Base-by-base conservation (phyloP, 805 yeast genomes). In the Candida tallmaniae region DNA sequence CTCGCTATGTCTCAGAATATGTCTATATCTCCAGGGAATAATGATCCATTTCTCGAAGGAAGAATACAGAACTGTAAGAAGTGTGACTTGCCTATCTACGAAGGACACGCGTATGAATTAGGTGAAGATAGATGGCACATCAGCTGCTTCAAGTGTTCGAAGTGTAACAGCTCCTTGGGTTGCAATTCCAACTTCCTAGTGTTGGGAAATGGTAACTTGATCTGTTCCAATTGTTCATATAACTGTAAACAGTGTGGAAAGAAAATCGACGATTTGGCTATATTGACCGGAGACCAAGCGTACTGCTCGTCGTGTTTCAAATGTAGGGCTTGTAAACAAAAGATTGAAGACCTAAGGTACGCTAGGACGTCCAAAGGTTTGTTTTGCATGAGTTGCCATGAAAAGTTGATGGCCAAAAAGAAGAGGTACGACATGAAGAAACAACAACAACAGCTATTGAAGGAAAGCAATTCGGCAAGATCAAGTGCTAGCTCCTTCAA, bases 111-210 rank as follows among this genome's bases (percentile, higher is more conserved):
- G 3, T 93, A 87, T 54, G 97, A 90, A 55, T 67, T 90, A 32
- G 96, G 96, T 16, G 94, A 83, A 32, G 90, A 87, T 53, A 76
- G 96, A 44, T 93, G 98, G 98, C 98, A 93, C 57, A 83, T 87
- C 37, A 74, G 83, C 42, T 93, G 98, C 60, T 93, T 93, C 61
- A 72, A 78, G 30, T 93, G 98, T 60, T 83, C 94, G 35, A 82
- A 82, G 46, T 93, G 98, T 58, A 68, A 74, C 23, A 73, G 76
- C 47, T 73, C 80, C 23, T 64, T 93, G 36, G 95, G 95, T 17
- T 84, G 94, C 42, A 83, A 87, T 50, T 81, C 94, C 16, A 89
- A 89, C 57, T 86, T 93, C 57, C 65, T 93, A 34, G 97, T 90
- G 2, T 66, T 93, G 30, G 97, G 97, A 2, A 87, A 93, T 38